Evolutionary conservation across 495 filamentous ascomycete species (phyloP), one percentile per base, ranked within the genome.

Genomic region (Podospora didyma): DNA sequence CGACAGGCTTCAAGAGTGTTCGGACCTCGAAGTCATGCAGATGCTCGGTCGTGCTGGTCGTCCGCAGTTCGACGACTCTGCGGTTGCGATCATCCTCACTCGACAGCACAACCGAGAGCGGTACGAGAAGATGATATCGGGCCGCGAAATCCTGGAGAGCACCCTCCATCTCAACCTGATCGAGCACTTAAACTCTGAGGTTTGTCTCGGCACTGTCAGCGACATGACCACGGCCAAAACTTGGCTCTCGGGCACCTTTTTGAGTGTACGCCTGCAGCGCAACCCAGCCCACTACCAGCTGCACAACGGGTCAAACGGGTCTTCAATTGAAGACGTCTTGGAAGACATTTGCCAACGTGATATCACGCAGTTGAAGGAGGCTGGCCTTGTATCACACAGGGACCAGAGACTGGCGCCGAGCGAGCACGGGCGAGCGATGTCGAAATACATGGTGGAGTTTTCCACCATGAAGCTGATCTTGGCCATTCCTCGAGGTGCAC

Each of bases 1-100:
- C 49, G 79, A 54, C 71, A 81, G 54, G 68, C 81, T 86, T 50
- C 68, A 73, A 17, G 92, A 98, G 67, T 96, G 94, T 61, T 85
- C 89, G 0, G 92, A 97, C 66, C 75, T 98, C 17, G 94, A 98
- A 61, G 82, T 98, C 57, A 97, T 96, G 90, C 94, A 98, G 67
- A 98, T 98, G 94, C 80, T 97, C 26, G 94, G 94, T 21, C 86
- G 94, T 49, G 93, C 94, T 35, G 94, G 94, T 0, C 79, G 94
- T 3, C 94, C 94, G 2, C 94, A 98, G 69, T 98, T 96, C 60
- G 94, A 96, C 58, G 79, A 88, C 47, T 90, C 75, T 60, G 93
- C 90, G 19, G 82, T 86, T 21, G 94, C 90, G 11, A 86, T 96
- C 22, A 96, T 98, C 50, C 82, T 98, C 71, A 96, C 94, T 0